Conservation (phyloP, 1,284 basidiomycete genomes). For the Afroboletus lepidellus region DNA sequence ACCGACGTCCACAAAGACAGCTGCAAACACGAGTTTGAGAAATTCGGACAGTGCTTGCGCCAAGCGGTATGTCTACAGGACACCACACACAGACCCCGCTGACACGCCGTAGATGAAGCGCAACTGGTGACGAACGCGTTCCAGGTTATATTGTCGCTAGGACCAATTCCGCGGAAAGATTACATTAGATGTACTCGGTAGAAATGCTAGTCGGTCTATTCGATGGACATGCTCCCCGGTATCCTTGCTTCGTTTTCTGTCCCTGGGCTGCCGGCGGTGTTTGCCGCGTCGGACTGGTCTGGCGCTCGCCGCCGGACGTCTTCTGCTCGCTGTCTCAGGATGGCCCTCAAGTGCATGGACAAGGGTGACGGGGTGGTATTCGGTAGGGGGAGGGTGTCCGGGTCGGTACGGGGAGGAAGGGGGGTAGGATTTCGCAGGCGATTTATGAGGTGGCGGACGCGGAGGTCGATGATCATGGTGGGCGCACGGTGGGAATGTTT, state of each 20-base stretch:
- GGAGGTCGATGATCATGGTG: slow-evolving; percentile 61
- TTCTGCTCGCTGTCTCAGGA: slow-evolving; percentile 44
- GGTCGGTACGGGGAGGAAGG: slow-evolving; percentile 32
- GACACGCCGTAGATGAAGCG: slow-evolving; percentile 57
- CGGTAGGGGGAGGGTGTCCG: slow-evolving; percentile 54
- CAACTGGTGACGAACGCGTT: slow-evolving; percentile 46
- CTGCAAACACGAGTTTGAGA: slow-evolving; percentile 75
- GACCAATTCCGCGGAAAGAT: slow-evolving; percentile 11
- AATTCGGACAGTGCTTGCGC: slow-evolving; percentile 73
- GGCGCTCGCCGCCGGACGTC: slow-evolving; percentile 37
- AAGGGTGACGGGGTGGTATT: slow-evolving; percentile 57
- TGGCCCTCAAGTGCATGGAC: slow-evolving; percentile 48
- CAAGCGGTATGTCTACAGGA: slow-evolving; percentile 51
- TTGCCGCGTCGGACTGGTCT: slow-evolving; percentile 32
- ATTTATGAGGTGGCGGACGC: slow-evolving; percentile 47
- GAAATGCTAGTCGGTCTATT: slow-evolving; percentile 32
- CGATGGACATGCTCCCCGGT: slow-evolving; percentile 45
- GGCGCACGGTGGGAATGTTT: slow-evolving; percentile 29
- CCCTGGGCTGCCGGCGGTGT: slow-evolving; percentile 18
- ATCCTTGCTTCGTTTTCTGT: slow-evolving; percentile 27
- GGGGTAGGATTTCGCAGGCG: slow-evolving; percentile 55
- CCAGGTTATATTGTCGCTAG: slow-evolving; percentile 3
- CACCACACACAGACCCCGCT: background rate
- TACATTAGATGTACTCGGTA: slow-evolving; percentile 24
- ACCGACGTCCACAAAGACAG: slow-evolving; percentile 74